These are phyloP conservation scores for Rhododendron ovatum DNA, from an alignment of 148 eudicot genomes.

Conservation along the genomic window DNA sequence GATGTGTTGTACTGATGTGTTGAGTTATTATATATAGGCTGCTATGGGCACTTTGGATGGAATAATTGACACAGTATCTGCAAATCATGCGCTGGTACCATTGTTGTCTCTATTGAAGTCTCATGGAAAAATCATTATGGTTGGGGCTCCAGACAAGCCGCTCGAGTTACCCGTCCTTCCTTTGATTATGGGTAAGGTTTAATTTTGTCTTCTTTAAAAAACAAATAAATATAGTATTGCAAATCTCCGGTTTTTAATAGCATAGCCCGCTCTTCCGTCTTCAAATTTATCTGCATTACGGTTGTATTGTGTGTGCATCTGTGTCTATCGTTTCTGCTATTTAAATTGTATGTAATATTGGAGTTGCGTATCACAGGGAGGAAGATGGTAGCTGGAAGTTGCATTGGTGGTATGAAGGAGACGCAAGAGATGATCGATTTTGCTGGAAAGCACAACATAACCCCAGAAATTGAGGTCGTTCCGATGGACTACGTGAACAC, in stretches of 20 bases:
- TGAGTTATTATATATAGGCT: slow-evolving; percentile 6
- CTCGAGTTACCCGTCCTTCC: background rate
- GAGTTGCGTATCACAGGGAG: background rate
- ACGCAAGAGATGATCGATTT: slow-evolving; percentile 14
- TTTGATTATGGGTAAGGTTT: background rate
- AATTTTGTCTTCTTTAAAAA: no score
- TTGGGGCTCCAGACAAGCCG: background rate
- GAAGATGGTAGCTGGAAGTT: slow-evolving; percentile 2
- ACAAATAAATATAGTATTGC: background rate
- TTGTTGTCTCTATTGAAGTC: slow-evolving; percentile 13
- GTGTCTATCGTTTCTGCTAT: background rate
- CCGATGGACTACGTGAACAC: slow-evolving; percentile 8
- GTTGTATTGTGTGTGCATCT: no score
- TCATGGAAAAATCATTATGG: slow-evolving; percentile 12
- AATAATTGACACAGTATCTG: slow-evolving; percentile 22
- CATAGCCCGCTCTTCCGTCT: no score
- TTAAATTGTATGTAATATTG: background rate
- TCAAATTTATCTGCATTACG: no score
- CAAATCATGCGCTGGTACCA: slow-evolving; percentile 12
- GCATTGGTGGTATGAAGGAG: slow-evolving; percentile 4
- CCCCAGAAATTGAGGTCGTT: background rate
- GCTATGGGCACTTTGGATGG: slow-evolving; percentile 21
- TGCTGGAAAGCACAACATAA: background rate
- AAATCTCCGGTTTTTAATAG: no score
- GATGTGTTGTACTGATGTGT: background rate